Evolutionary conservation across 2,329 filamentous ascomycete species (phyloP), one percentile per base, ranked within the genome.

Genomic region (Alternaria sp.): DNA sequence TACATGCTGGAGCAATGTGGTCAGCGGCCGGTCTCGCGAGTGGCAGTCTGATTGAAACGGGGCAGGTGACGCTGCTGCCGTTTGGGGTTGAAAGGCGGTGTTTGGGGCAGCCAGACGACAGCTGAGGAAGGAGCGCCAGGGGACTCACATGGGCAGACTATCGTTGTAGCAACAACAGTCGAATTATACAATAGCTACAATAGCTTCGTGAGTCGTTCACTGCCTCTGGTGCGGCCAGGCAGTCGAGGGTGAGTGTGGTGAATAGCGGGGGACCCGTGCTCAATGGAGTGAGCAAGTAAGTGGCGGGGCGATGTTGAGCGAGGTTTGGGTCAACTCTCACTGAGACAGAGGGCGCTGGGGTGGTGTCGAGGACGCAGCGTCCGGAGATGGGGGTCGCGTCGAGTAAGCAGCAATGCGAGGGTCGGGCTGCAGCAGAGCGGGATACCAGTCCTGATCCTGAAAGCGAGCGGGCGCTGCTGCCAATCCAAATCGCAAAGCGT

Each of bases 1-100:
- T 90, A 90, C 74, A 88, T 85, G 70, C 87, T 88, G 77, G n/a
- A 9, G 46, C 30, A 49, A 20, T 21, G 60, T 37, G 53, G 46
- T 74, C 60, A 68, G 68, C 51, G 50, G n/a, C 49, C 41, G 43
- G 49, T 28, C 47, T 55, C 56, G 28, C 20, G 30, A 60, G 59
- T 28, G 55, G 37, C 23, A 30, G 55, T 51, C 11, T 23, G 51
- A 28, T 47, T 41, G 41, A 47, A 9, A 21, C 28, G 53, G 20
- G 44, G 46, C 46, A 60, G 30, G 51, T 43, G 28, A 28, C 58
- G 62, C 41, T 59, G 20, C 46, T 23, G 46, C 41, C 30, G 41
- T 50, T 45, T 28, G 21, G 50, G 37, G 30, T 51, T 18, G 20
- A 46, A 33, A 18, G 3, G 25, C n/a, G 28, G 41, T 41, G 51